Evolutionary conservation across 2,329 filamentous ascomycete species (phyloP), one percentile per base, ranked within the genome.

Genomic region (Pestalotiopsis sp.): DNA sequence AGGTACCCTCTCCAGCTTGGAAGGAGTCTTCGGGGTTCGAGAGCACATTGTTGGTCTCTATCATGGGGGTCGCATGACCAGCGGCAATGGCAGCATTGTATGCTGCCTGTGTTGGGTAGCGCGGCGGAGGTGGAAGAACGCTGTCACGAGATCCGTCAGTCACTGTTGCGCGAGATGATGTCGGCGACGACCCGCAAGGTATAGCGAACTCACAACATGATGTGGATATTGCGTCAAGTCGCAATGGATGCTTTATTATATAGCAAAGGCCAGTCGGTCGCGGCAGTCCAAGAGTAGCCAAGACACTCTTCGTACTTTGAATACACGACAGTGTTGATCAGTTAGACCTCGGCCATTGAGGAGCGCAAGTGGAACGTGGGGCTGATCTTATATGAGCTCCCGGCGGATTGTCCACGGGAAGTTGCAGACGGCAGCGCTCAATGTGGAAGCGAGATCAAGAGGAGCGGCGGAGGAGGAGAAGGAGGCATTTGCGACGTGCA

Each of bases 1-100:
- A 99, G 70, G 93, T 75, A 93, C 94, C 96, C 90, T 99, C 96
- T 80, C 95, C 96, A 62, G 95, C 94, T 58, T 97, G 90, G 74
- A 99, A 91, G 78, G 97, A 93, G 81, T 94, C 94, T 75, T 97
- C 95, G 27, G 93, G 95, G 75, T 93, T 92, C 68, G 89, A 90
- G 71, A 99, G 84, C 52, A 90, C 92, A 79, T 98, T 99, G 81
- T 96, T 97, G 67, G 95, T 98, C 86, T 99, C 96, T 77, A 97
- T 92, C 80, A 97, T 89, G 49, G 92, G 91, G 49, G 89, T 85
- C 65, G 90, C 86, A 78, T 91, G 87, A 71, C 90, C 90, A 76
- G 90, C 88, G 72, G 89, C 89, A 67, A 91, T 87, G 72, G 89
- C 89, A 74, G 91, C 91, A 83, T 93, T 92, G 80, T 92, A 92